Base-by-base conservation (phyloP, 768 basidiomycete species). In the Panus rudis region DNA sequence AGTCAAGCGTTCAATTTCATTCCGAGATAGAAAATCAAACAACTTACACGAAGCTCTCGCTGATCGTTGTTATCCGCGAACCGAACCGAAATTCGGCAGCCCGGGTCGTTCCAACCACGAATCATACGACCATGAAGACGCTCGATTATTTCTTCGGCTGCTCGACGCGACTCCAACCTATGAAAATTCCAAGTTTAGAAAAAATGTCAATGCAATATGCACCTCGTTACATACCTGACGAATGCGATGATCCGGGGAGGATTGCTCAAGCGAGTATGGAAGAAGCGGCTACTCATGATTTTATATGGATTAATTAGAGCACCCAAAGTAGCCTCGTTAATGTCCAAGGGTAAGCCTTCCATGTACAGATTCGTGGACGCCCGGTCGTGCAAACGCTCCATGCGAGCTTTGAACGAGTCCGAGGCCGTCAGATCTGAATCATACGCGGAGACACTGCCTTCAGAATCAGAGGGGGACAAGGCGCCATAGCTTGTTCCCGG, bases 231-330 rank as follows among this genome's bases (percentile, higher is more conserved):
- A 17, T 50, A 84, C 86, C 87, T 72, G 31, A 88, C 84, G 52
- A 89, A 89, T 0, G 84, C 86, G 43, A 89, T 88, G 48, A 87
- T 84, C 45, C 84, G 68, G 16, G 84, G 83, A 1, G 85, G 85
- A 43, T 78, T 75, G 47, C 82, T 85, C 19, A 89, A 60, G 49
- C 81, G 73, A 8, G 85, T 88, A 60, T 83, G 83, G 60, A 90
- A 90, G 59, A 87, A 84, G 14, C 87, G 71, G 51, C 77, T 82
- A 54, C 82, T 84, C 58, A 76, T 79, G 50, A 90, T 86, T 38
- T 71, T 64, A 60, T 85, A 70, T 1, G 87, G 87, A 0, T 70
- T 63, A n/a, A 88, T 75, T 28, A 90, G 70, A 5, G 77, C 76
- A 1, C 69, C 57, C 23, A 90, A 70, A 20, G 79, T 81, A 76